These are phyloP conservation scores for Aschersonia sp. DNA, from an alignment of 2,329 filamentous ascomycete genomes.

Conservation along the genomic window DNA sequence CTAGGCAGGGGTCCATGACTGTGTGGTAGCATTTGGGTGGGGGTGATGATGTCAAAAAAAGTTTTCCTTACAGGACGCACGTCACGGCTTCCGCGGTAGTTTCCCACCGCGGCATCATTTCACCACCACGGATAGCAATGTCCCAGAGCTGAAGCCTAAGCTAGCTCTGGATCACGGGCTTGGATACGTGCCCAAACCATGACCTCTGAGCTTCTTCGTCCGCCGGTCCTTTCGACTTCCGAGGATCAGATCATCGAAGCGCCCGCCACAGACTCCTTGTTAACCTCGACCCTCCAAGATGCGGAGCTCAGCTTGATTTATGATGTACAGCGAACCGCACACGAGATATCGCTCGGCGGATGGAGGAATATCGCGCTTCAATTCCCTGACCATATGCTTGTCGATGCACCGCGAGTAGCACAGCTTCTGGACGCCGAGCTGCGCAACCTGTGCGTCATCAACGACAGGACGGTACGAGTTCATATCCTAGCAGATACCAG, in stretches of 20 bases:
- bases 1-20: too few species aligned
- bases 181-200: slow-evolving; percentile 14
- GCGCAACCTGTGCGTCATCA: slow-evolving; percentile 2
- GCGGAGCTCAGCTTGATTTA: slow-evolving; percentile 65
- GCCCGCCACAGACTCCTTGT: slow-evolving; percentile 21
- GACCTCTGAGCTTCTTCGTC: slow-evolving; percentile 30
- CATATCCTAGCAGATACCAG: slow-evolving; percentile 91
- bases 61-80: too few species aligned
- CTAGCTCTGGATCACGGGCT: too few species aligned
- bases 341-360: slow-evolving; percentile 55
- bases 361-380: slow-evolving; percentile 79
- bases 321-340: slow-evolving; percentile 68
- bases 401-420: slow-evolving; percentile 70
- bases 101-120: too few species aligned
- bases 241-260: slow-evolving; percentile 44
- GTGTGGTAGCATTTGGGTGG: too few species aligned
- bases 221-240: slow-evolving; percentile 50
- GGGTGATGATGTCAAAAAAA: too few species aligned
- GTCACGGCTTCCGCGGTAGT: too few species aligned
- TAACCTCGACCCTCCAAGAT: slow-evolving; percentile 29
- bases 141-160: too few species aligned
- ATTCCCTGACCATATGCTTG: slow-evolving; percentile 86
- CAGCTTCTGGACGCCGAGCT: slow-evolving; percentile 29
- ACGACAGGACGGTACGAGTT: slow-evolving; percentile 25
- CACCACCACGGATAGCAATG: too few species aligned